Base-by-base conservation (phyloP, 129 eudicot genomes). In the Ambrosia trifida region DNA sequence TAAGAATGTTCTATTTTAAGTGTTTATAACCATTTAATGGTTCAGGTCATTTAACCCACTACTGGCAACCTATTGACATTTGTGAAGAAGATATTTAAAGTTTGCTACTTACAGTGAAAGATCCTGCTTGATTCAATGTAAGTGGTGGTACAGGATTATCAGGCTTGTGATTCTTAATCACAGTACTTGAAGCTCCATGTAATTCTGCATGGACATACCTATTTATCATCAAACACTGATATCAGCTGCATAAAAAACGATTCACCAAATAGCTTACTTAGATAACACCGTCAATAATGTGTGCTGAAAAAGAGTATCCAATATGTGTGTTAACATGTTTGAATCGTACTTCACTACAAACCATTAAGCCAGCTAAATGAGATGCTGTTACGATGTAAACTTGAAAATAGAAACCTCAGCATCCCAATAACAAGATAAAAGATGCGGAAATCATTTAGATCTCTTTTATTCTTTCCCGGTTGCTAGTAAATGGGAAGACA, bases 191-290 rank as follows among this genome's bases (percentile, higher is more conserved):
- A 82, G 98, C 96, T 74, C 98, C 98, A 79, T 94, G 98, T 64
- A 94, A 86, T 36, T 94, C 98, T 40, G 98, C 98, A 78, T 94
- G 98, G 53, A 94, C 85, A 82, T 94, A 94, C 89, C 98, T 93
- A 79, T 76, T 81, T 40, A 38, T 46, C 79, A 66, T 51, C 66
- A 77, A 71, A 65, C 24, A 32, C 31, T 41, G 60, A 30, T 28
- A 64, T 72, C 73, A 72, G 53, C n/a, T n/a, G n/a, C 28, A 60
- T 14, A 8, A 73, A 43, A 44, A 54, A n/a, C 28, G 28, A 24
- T 19, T 44, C 17, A 54, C 63, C 31, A 45, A 28, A 58, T 66
- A 72, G 20, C 69, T 72, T 14, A 40, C 69, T 72, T 14, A 40
- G 18, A 62, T 59, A 56, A 14, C 62, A 68, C 40, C 11, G 16